These are phyloP conservation scores for Saccharum hybrid DNA, from an alignment of 202 grass and related monocot species.

Conservation along the genomic window DNA sequence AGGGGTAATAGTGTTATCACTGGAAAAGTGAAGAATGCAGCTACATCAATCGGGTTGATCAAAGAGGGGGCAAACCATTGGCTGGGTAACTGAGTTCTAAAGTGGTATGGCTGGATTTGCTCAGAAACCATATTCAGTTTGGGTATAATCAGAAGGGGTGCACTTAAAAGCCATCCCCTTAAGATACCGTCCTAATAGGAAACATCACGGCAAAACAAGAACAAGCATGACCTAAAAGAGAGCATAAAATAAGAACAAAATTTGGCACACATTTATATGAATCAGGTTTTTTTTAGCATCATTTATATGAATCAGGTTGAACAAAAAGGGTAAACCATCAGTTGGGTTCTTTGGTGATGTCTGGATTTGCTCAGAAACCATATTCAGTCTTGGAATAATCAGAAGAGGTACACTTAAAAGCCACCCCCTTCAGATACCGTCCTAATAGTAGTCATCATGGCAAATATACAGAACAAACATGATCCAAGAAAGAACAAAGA, in stretches of 20 bases:
- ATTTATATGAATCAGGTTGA: too few relatives aligned
- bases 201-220: too few relatives aligned
- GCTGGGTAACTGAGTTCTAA: neutral
- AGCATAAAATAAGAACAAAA: too few relatives aligned
- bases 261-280: too few relatives aligned
- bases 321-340: too few relatives aligned
- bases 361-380: constrained; percentile 15
- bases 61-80: neutral
- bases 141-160: constrained; percentile 23
- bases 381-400: constrained; percentile 16
- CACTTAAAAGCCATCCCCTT: too few relatives aligned
- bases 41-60: neutral
- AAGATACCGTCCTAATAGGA: too few relatives aligned
- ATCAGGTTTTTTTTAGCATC: too few relatives aligned
- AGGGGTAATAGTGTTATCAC: neutral
- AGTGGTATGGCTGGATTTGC: neutral
- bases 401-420: neutral
- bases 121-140: too few relatives aligned
- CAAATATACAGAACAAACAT: constrained; percentile 6
- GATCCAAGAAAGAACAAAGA: neutral
- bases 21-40: neutral
- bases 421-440: constrained; percentile 30
- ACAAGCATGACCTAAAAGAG: too few relatives aligned
- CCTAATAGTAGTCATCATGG: constrained; percentile 30
- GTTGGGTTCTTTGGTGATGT: too few relatives aligned